Conservation (phyloP, 179 eudicot species). For the Silene vulgaris region DNA sequence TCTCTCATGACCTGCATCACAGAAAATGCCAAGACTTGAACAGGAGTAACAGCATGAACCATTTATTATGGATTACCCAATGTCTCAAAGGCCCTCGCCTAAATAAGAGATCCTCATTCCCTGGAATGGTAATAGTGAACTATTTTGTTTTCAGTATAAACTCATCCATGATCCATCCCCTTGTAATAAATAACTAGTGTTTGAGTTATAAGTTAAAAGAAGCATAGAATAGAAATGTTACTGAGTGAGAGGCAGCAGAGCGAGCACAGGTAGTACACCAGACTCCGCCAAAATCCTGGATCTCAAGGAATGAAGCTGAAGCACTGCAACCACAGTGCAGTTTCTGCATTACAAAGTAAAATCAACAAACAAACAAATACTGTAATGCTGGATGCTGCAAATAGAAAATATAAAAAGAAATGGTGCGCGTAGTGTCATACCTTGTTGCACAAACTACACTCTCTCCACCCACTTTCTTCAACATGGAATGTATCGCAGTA, state of each 20-base stretch:
- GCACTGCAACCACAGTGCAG: slow-evolving; percentile 57
- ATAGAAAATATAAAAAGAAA: not conserved
- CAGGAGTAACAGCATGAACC: not conserved
- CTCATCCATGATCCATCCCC: too few species aligned
- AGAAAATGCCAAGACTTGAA: not conserved
- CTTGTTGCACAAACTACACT: slow-evolving; percentile 53
- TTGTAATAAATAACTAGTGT: too few species aligned
- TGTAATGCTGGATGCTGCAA: not conserved
- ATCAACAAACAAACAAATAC: not conserved
- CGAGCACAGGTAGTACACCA: slow-evolving; percentile 42
- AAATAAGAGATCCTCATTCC: not conserved
- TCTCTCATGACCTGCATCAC: slow-evolving; percentile 29
- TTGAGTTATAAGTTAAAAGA: too few species aligned
- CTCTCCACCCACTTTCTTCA: slow-evolving; percentile 51
- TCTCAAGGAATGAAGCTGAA: slow-evolving; percentile 32
- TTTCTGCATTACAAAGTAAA: slow-evolving; percentile 26
- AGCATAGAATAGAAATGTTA: slow-evolving; percentile 13
- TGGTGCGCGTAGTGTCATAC: slow-evolving; percentile 6
- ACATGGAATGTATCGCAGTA: slow-evolving; percentile 41
- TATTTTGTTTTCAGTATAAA: too few species aligned
- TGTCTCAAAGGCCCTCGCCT: not conserved
- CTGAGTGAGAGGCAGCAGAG: slow-evolving; percentile 34
- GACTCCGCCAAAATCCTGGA: slow-evolving; percentile 49
- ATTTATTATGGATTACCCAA: not conserved
- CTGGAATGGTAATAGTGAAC: too few species aligned